phyloP scores from a whole-genome alignment of 202 grass and related monocot genomes.

The Setaria italica region DNA sequence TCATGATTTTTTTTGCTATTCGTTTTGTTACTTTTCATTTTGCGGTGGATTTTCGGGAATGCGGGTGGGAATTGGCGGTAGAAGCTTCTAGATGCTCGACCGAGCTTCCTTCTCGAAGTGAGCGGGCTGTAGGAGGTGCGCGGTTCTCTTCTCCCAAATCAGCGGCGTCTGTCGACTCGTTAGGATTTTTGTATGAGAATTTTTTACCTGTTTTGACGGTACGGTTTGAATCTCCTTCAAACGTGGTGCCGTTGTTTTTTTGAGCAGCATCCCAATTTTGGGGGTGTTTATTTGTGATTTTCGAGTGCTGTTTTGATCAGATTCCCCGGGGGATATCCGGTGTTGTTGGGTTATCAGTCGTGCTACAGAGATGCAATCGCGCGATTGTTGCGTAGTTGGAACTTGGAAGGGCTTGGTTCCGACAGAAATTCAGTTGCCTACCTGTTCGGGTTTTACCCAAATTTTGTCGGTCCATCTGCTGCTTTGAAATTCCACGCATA shows the following conservation, averaged over 20 bases:
- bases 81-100: not conserved
- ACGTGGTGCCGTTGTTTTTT: not conserved
- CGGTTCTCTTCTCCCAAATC: not conserved
- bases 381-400: not conserved
- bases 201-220: not conserved
- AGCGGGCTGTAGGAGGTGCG: not conserved
- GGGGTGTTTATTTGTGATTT: not conserved
- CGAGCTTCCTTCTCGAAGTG: not conserved
- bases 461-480: not conserved
- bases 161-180: not conserved
- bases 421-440: not conserved
- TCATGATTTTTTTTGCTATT: not conserved
- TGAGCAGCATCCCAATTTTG: not conserved
- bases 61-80: not conserved
- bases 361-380: not conserved
- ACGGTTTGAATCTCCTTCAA: not conserved
- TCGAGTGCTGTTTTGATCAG: not conserved
- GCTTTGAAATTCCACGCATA: not conserved
- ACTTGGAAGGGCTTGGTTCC: not conserved
- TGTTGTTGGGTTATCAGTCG: not conserved
- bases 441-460: not conserved
- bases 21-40: not conserved
- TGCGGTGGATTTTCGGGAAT: not conserved
- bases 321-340: not conserved
- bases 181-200: not conserved